Evolutionary conservation across 345 rosid species (phyloP), one percentile per base, ranked within the genome.

Genomic region (Citrus hindsii): DNA sequence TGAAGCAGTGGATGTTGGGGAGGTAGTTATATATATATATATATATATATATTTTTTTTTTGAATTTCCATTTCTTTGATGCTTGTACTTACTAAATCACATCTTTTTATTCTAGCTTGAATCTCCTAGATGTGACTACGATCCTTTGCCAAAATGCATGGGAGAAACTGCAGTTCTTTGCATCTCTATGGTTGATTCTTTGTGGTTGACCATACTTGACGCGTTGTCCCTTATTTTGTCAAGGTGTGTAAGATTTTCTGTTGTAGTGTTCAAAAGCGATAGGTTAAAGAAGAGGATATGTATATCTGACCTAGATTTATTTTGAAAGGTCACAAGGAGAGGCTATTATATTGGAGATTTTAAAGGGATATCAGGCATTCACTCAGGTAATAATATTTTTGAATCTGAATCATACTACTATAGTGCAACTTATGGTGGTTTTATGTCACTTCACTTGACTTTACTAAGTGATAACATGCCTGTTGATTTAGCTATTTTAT

Each of bases 361-460:
- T 96, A 66, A 96, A 96, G 86, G 98, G 98, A 73, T 96, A 96
- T 78, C 99, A 96, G 82, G 99, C 99, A 85, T 96, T 96, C 84
- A 96, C 97, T 77, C 99, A 96, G 99, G 99, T 93, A 84, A 82
- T 67, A 58, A 42, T 63, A 38, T 24, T 74, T 21, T 68, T 69
- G 53, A 32, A 32, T n/a, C 19, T 68, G 38, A 53, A 27, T 60
- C 46, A 30, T 38, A 13, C 18, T 22, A 32, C 21, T 21, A 33
- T 68, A 55, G 48, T 78, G 56, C 64, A 38, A 37, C 42, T 67
- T 69, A 70, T 51, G 32, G 8, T 63, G 30, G 38, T 69, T 55
- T 65, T 64, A 28, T 72, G 55, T 66, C 46, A 21, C 55, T 64
- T 48, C 38, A 60, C 37, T 79, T 21, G 28, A 69, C 53, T 64